Evolutionary conservation across 768 basidiomycete species (phyloP), one percentile per base, ranked within the genome.

Genomic region (Boletus rubescentipes): DNA sequence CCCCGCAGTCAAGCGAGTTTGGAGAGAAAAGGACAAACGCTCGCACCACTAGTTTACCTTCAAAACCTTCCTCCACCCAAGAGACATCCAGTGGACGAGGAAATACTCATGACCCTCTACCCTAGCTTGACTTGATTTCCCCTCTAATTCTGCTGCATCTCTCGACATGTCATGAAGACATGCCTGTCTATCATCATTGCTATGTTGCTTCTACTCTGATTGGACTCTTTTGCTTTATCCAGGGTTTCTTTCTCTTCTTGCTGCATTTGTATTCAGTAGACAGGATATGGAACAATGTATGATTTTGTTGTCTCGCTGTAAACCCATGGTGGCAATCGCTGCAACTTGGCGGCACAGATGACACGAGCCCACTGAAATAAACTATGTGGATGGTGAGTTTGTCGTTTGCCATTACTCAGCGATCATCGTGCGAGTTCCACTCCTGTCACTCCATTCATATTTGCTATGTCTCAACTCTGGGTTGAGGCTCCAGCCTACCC

Each of bases 71-170:
- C 85, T 16, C 84, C 83, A 15, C 79, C 78, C 16, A 79, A 80
- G 48, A 80, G 88, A 43, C 87, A 89, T 65, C 84, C 85, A 3
- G 66, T 86, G 49, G 88, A 90, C 63, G 86, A 89, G 67, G 79
- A 82, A 64, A 83, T 84, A 7, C 73, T 90, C 46, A 86, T 86
- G 77, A 79, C 80, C 2, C 80, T 86, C 57, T 69, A 61, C 37
- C 69, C 77, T 53, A 67, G 62, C 16, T 36, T 69, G 51, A 60
- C 64, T 41, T 70, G 60, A 73, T 42, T 57, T 36, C 16, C 63
- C 40, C 14, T 54, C 43, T 48, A 38, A 42, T 52, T 54, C 61
- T 32, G 46, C 65, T 47, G 29, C 49, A 39, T 54, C 38, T 42
- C 45, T 48, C 52, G 41, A 48, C 51, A 36, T 51, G 58, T 51